Evolutionary conservation across 2,329 filamentous ascomycete genomes (phyloP).

Genomic region (Aureobasidium uvarum): DNA sequence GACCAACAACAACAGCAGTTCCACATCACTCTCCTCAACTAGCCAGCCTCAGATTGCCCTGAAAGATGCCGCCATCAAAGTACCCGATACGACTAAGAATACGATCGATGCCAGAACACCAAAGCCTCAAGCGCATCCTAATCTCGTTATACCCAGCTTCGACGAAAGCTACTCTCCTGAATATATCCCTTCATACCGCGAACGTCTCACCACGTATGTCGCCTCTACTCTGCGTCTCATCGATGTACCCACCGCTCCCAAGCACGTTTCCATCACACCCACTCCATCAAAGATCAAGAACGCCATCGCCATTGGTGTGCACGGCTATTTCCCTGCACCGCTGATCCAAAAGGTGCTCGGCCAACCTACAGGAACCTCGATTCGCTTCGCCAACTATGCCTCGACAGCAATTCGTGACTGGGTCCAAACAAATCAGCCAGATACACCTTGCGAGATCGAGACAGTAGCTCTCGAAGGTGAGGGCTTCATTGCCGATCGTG

Average conservation of each 20-base stretch:
- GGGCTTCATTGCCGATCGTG: slow-evolving; percentile 83
- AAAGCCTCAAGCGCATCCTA: slow-evolving; percentile 42
- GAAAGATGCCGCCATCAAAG: slow-evolving; percentile 3
- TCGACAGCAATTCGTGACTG: slow-evolving; percentile 81
- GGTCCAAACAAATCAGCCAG: slow-evolving; percentile 59
- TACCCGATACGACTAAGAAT: not conserved
- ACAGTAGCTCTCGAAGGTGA: slow-evolving; percentile 95
- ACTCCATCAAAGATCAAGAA: slow-evolving; percentile 69
- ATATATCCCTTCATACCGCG: slow-evolving; percentile 47
- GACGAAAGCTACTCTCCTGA: slow-evolving; percentile 60
- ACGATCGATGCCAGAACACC: slow-evolving; percentile 1
- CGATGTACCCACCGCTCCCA: slow-evolving; percentile 50
- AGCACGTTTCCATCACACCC: slow-evolving; percentile 68
- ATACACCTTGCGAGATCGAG: slow-evolving; percentile 78
- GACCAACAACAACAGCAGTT: slow-evolving; percentile 28
- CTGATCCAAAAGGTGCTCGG: slow-evolving; percentile 88
- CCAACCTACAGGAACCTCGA: slow-evolving; percentile 91
- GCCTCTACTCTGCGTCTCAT: slow-evolving; percentile 39
- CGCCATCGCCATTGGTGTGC: slow-evolving; percentile 88
- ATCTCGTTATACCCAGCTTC: slow-evolving; percentile 69
- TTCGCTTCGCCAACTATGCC: slow-evolving; percentile 85
- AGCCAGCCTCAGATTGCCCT: slow-evolving; percentile 2
- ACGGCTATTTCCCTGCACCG: slow-evolving; percentile 87
- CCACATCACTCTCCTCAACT: not conserved
- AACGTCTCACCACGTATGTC: slow-evolving; percentile 41